Evolutionary conservation across 305 asterid genomes (phyloP).

Genomic region (Fraxinus sp.): DNA sequence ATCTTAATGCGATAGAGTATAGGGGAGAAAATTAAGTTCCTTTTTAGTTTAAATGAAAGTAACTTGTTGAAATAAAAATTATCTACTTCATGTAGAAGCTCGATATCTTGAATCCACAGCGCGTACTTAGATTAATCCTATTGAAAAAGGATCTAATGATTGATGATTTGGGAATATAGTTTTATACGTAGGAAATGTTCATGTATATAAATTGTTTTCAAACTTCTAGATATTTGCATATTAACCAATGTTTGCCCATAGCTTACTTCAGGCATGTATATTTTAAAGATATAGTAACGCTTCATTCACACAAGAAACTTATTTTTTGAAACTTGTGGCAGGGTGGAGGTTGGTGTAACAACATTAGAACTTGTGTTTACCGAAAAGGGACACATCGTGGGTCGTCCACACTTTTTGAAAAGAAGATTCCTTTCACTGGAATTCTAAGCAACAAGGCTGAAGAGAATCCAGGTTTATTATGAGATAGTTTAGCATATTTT

Average conservation of each 20-base stretch:
- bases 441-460: conserved; percentile 81
- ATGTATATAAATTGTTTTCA: background rate
- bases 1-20: background rate
- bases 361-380: conserved; percentile 61
- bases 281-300: background rate
- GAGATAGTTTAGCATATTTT: conserved; percentile 7
- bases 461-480: conserved; percentile 76
- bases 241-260: background rate
- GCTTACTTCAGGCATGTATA: background rate
- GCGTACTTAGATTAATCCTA: background rate
- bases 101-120: background rate
- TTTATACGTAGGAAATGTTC: background rate
- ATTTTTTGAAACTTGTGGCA: conserved; percentile 32
- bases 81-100: background rate
- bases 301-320: background rate
- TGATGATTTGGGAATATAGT: background rate
- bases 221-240: background rate
- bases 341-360: conserved; percentile 99
- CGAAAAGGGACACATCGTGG: conserved; percentile 83
- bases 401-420: conserved; percentile 74
- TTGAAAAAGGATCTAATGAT: background rate
- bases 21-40: background rate
- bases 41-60: background rate
- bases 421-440: conserved; percentile 68
- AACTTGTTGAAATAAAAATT: background rate